Base-by-base conservation (phyloP, 1,139 yeast species). In the Chernovozyma sophiae-reginae region DNA sequence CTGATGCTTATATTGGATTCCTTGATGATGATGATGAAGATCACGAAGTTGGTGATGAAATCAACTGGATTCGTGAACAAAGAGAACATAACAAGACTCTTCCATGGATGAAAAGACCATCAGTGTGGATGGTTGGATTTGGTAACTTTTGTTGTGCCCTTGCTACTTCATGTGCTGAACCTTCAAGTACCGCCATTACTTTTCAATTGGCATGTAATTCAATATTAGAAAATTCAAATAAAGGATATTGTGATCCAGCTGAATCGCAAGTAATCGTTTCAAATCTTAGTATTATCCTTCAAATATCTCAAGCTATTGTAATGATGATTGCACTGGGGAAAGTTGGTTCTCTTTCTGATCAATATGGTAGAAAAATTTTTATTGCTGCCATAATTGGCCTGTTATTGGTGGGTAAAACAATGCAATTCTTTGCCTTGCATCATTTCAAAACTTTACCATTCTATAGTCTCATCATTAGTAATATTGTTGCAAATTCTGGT, bases 311-410 rank as follows among this genome's bases (percentile, higher is more conserved):
- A 13, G 67, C 62, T 4, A 37, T 58, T 4, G 48, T 62, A 14
- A 59, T 60, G 47, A 53, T 72, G 31, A 37, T 69, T 5, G 71
- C 73, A 3, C 57, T 69, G 43, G 70, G 72, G 3, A 70, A 72
- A 44, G 52, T 79, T 10, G 86, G 87, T 0, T 72, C 75, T n/a
- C 49, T 77, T 25, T 77, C 86, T 4, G 94, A 85, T 55, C 60
- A 71, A 31, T 64, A 71, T 42, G 95, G 95, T 0, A 62, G 94
- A 33, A 74, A 67, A 42, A 62, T 49, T 2, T 65, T 77, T 25
- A 44, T 80, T 15, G 45, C 72, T 4, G 31, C 71, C 4, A 60
- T 64, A 40, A 51, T 66, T 16, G 47, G 58, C 2, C 17, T 45
- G 3, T 40, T 62, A 14, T 40, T 60, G 2, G 32, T 65, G 7